Conservation (phyloP, 352 stramenopile genomes). For the Globisporangium iwayamae region DNA sequence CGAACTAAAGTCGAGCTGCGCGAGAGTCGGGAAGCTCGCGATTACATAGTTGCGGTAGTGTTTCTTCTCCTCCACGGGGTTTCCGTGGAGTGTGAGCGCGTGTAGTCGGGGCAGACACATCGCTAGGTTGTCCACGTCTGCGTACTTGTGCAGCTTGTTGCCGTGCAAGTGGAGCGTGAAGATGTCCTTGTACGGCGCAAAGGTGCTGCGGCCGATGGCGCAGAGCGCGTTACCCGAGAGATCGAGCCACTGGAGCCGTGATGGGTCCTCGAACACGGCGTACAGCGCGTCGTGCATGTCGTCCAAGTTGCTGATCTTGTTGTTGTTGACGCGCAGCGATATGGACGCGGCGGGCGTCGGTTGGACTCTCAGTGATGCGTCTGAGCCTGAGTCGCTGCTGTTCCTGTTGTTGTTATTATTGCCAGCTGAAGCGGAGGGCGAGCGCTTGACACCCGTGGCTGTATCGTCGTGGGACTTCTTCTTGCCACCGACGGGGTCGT, state of each 20-base stretch:
- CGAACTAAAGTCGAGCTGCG: constrained; percentile 73
- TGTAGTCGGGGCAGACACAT: constrained; percentile 48
- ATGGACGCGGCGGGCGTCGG: constrained; percentile 13
- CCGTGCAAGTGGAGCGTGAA: constrained; percentile 75
- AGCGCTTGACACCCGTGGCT: not conserved
- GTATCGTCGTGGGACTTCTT: constrained; percentile 29
- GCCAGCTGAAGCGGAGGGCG: not conserved
- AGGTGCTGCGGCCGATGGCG: constrained; percentile 30
- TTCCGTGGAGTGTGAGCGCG: constrained; percentile 73
- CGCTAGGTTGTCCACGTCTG: constrained; percentile 55
- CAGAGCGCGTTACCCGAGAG: constrained; percentile 49
- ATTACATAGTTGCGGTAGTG: constrained; percentile 85
- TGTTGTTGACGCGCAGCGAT: constrained; percentile 65
- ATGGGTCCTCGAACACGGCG: constrained; percentile 45
- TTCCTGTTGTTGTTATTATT: constrained; percentile 6
- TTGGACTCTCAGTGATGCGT: not conserved
- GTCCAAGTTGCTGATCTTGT: constrained; percentile 45
- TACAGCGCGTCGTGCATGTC: constrained; percentile 51
- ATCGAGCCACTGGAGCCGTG: constrained; percentile 60
- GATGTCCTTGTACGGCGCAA: constrained; percentile 46
- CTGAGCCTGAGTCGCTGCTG: constrained; percentile 9
- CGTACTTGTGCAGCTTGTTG: constrained; percentile 59
- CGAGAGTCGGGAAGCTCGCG: constrained; percentile 53
- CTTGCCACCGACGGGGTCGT: constrained; percentile 54
- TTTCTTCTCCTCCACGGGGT: constrained; percentile 85